These are phyloP conservation scores for Vigna nakashimae DNA, from an alignment of 306 rosid genomes.

Conservation along the genomic window DNA sequence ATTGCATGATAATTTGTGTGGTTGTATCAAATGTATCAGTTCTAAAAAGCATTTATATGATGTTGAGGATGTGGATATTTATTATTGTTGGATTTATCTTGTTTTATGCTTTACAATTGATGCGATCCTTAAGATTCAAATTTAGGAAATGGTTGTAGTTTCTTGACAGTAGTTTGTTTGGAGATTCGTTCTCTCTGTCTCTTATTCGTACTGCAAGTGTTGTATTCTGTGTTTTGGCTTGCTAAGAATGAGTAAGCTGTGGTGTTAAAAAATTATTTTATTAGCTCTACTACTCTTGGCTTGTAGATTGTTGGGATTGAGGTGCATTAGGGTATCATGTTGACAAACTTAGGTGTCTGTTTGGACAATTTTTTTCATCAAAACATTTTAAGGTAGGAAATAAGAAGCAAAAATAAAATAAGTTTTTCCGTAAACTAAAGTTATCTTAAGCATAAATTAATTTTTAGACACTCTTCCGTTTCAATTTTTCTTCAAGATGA, in stretches of 20 bases:
- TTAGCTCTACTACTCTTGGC: neutral
- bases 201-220: slow-evolving; percentile 13
- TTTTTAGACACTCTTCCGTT: too few relatives aligned
- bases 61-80: slow-evolving; percentile 1
- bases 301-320: slow-evolving; percentile 31
- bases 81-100: slow-evolving; percentile 21
- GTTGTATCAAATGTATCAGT: slow-evolving; percentile 22
- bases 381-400: too few relatives aligned
- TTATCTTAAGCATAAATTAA: too few relatives aligned
- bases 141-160: slow-evolving; percentile 12
- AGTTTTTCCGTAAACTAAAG: too few relatives aligned
- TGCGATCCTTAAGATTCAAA: slow-evolving; percentile 31
- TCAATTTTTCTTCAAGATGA: too few relatives aligned
- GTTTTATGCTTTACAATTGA: slow-evolving; percentile 21
- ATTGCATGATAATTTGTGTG: slow-evolving; percentile 3
- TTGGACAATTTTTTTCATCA: too few relatives aligned
- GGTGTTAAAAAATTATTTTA: slow-evolving; percentile 9
- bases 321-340: slow-evolving; percentile 33
- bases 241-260: slow-evolving; percentile 19
- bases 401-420: too few relatives aligned
- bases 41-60: neutral
- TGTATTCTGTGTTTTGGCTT: neutral
- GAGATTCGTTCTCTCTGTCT: slow-evolving; percentile 1
- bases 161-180: slow-evolving; percentile 28
- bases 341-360: neutral